Evolutionary conservation across 805 yeast species (phyloP), one percentile per base, ranked within the genome.

Genomic region (Teunomyces lycoperdinae): DNA sequence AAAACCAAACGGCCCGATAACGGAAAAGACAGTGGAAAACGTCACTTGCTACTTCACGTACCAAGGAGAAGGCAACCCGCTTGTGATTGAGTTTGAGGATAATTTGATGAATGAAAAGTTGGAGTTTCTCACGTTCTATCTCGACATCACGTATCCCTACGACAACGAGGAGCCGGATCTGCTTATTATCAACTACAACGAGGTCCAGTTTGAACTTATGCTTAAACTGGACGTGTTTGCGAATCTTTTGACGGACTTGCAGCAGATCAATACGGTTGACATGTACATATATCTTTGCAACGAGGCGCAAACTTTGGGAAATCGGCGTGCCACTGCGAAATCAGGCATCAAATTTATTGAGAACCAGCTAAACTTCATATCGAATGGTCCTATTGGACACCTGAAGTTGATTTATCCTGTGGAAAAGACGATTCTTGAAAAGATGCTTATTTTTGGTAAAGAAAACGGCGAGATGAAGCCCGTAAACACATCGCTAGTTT

Each of bases 351-450:
- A 32, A 10, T 47, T 49, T 20, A 33, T 36, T 38, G 49, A 62
- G 56, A 70, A 75, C 31, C 74, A 71, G 52, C 63, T 84, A 41
- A 70, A 76, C 24, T 75, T 89, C 45, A 77, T 86, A 4, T 84
- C 94, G 0, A 76, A 74, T 34, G 87, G 92, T 9, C 86, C 83
- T n/a, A 74, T 87, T 41, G 96, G 96, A 0, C 71, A 75, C 44
- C 82, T 88, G 34, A 83, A 85, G 57, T 69, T 88, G 16, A 73
- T 77, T 8, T 74, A 84, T 42, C 96, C 96, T 0, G 77, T 75
- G 50, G 86, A 79, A 42, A 74, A 77, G 54, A 70, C 81, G 2
- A 78, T 82, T 9, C 62, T 89, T 29, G 92, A 86, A 51, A 81
- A 83, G 38, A 38, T 38, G 41, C 61, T 88, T 28, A 72, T 61